Evolutionary conservation across 768 basidiomycete species (phyloP), one percentile per base, ranked within the genome.

Genomic region (Obba rivulosa): DNA sequence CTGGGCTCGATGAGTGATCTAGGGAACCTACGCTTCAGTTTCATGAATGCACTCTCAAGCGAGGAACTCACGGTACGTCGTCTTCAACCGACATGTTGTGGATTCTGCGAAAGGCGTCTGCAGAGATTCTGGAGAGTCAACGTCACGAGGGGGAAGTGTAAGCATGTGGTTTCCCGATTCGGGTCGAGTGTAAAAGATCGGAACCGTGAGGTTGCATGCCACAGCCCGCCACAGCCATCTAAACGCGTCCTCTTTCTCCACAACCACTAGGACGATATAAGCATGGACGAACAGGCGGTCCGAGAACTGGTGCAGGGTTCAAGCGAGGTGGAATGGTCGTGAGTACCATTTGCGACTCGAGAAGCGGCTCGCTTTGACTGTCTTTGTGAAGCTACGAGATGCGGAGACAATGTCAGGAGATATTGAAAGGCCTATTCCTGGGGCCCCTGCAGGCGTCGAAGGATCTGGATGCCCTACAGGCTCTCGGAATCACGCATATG

Each of bases 341-440:
- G 52, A 53, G 77, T 69, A 38, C 28, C 23, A 16, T 25, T 24
- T 36, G 14, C 34, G 1, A 7, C 21, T 22, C 24, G 24, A 36
- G 31, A 17, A 28, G 8, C 38, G 9, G 43, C 40, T 35, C 5
- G 36, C 38, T 39, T 47, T 14, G 8, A 14, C 17, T 24, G 18
- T 22, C 31, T 11, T 37, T 31, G 20, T 41, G 22, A 46, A 91
- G 87, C 59, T 96, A 96, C 60, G 92, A 95, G 68, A 94, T 96
- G 93, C 77, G 92, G 24, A 74, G 92, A n/a, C 87, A 94, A 59
- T 92, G 90, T 57, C 92, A 96, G 69, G 87, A 93, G 65, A 94
- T 95, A 54, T 72, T 90, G 0, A 85, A 89, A 21, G 81, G 81
- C 16, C 80, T 96, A 34, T 72, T 81, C 22, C 79, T 96, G 5